Base-by-base conservation (phyloP, 2,329 filamentous ascomycete genomes). In the Nemania serpens region DNA sequence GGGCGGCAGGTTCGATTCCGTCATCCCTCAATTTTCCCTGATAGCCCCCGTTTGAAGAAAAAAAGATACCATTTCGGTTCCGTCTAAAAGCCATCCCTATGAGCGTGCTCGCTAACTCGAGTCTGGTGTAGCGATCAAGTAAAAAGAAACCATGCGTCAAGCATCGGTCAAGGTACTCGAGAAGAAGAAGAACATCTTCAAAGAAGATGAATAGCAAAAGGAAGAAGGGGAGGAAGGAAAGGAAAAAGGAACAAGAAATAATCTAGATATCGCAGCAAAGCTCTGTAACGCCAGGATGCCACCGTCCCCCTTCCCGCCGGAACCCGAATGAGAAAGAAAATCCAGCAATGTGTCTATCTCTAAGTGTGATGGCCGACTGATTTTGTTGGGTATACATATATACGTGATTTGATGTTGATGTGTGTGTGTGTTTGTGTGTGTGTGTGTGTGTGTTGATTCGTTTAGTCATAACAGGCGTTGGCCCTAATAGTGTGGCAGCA, bases 161-260 rank as follows among this genome's bases (percentile, higher is more conserved):
- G 59, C 59, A 41, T 50, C 50, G 37, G 57, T 60, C 22, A 49
- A 57, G 56, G 57, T 60, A 62, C 56, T 52, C 60, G 52, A 55
- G 29, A 56, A 54, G 37, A 48, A 25, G 51, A 50, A 50, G n/a
- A n/a, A n/a, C n/a, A n/a, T n/a, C n/a, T n/a, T n/a, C n/a, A n/a
- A n/a, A n/a, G n/a, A n/a, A n/a, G n/a, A n/a, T n/a, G n/a, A n/a
- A n/a, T n/a, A n/a, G n/a, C n/a, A n/a, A n/a, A n/a, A n/a, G n/a
- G n/a, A n/a, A n/a, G n/a, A n/a, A n/a, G n/a, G n/a, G n/a, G n/a
- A 43, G 25, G 18, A 34, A 29, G 25, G 7, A 29, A 7, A 7
- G 7, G 7, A 29, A 29, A 7, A 29, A 29, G 7, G 25, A 29
- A 3, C 3, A 29, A 29, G 25, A 29, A 7, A 29, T 29, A 7